These are phyloP conservation scores for Trichosporon faecale DNA, from an alignment of 1,284 basidiomycete species.

Conservation along the genomic window DNA sequence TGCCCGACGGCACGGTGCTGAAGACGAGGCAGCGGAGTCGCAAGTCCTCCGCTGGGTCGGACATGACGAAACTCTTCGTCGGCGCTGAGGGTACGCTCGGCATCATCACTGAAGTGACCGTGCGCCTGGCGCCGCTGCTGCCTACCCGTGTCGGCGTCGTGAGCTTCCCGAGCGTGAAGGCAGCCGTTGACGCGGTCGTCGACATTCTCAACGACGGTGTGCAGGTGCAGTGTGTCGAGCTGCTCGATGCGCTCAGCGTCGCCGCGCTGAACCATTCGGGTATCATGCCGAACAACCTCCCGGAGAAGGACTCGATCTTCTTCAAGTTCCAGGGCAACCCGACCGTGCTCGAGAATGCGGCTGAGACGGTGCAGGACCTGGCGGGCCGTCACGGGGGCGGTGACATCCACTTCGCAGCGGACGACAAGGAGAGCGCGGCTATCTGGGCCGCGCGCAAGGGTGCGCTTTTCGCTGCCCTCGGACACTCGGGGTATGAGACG, in stretches of 20 bases:
- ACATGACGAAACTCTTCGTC: constrained; percentile 84
- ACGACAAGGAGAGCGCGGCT: constrained; percentile 64
- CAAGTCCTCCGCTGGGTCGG: constrained; percentile 87
- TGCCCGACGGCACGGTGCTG: constrained; percentile 84
- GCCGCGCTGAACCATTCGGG: constrained; percentile 64
- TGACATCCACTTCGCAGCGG: constrained; percentile 65
- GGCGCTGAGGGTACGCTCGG: constrained; percentile 91
- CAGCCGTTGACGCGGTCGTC: constrained; percentile 62
- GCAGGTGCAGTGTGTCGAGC: constrained; percentile 57
- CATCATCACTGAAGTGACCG: constrained; percentile 83
- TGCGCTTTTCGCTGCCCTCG: constrained; percentile 66
- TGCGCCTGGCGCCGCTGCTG: constrained; percentile 70
- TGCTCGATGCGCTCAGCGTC: constrained; percentile 68
- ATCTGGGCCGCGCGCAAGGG: constrained; percentile 83
- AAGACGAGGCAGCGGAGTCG: constrained; percentile 80
- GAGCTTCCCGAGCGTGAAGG: constrained; percentile 54
- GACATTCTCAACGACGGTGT: constrained; percentile 60
- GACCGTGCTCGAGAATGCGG: constrained; percentile 49
- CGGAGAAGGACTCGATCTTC: constrained; percentile 69
- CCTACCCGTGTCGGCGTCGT: constrained; percentile 61
- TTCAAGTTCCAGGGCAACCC: constrained; percentile 74
- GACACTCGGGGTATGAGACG: constrained; percentile 37
- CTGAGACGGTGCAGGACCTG: constrained; percentile 60
- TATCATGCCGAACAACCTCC: constrained; percentile 57
- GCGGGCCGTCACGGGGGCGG: constrained; percentile 64